Evolutionary conservation across 2,329 filamentous ascomycete species (phyloP), one percentile per base, ranked within the genome.

Genomic region (Aspergillus japonicus): DNA sequence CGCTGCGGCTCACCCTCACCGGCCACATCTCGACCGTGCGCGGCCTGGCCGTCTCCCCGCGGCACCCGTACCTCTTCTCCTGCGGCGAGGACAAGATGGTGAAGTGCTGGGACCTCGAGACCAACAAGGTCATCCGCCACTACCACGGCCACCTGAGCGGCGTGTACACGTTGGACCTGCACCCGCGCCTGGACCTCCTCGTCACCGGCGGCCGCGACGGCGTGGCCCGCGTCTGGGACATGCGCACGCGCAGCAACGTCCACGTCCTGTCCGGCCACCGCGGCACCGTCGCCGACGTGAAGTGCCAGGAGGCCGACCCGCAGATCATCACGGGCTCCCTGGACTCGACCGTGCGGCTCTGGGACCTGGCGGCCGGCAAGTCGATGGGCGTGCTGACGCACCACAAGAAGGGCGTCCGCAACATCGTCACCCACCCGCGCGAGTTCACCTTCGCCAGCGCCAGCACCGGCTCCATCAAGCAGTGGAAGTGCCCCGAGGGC

Each of bases 41-140:
- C 56, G 95, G 95, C 2, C 83, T 99, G 51, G 95, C 94, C 0
- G 91, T 99, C 7, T 96, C 92, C 21, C 91, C 93, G 16, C 83
- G 95, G 50, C 95, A 99, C 78, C 96, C 95, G 0, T 99, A 99
- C 73, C 84, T 99, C 10, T 99, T 99, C 77, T 96, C 92, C 11
- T 99, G 95, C 71, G 96, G 92, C 60, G 95, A 99, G 77, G 95
- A 99, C 76, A 99, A 99, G 81, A 97, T 97, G 93, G 95, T 99
- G 63, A 99, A 99, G 78, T 99, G 95, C 79, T 99, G 95, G 95
- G 95, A 99, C 80, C 80, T 99, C 66, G 95, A 99, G 77, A 97
- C 94, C n/a, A 99, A 99, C 81, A 97, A 97, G 77, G 95, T 99
- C 61, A 97, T 98, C 72, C 87, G 94, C 44, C 92, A 97, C 77